phyloP scores from a whole-genome alignment of 352 stramenopile genomes.

The Phytophthora ramorum region DNA sequence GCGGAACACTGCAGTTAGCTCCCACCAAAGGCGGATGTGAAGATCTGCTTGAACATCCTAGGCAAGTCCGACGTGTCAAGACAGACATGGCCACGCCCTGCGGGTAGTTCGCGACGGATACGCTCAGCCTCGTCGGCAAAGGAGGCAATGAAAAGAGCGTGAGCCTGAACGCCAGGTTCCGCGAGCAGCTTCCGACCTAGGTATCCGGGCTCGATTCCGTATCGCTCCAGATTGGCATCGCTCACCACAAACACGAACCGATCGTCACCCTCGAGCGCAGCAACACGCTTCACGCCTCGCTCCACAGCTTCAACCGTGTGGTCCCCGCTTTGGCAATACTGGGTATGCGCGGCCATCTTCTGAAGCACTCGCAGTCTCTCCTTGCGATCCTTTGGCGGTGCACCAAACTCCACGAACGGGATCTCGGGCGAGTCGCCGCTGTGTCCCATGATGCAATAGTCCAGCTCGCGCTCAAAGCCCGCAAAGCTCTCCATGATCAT shows the following conservation, averaged over 20 bases:
- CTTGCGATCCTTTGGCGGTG: constrained; percentile 85
- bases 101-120: constrained; percentile 68
- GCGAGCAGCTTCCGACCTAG: constrained; percentile 62
- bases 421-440: constrained; percentile 90
- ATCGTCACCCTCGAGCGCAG: constrained; percentile 70
- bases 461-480: constrained; percentile 89
- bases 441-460: constrained; percentile 94
- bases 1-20: no score
- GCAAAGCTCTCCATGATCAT: constrained; percentile 97
- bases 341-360: constrained; percentile 94
- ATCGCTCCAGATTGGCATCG: constrained; percentile 96
- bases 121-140: constrained; percentile 82
- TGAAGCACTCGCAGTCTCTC: constrained; percentile 93
- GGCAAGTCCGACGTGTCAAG: constrained; percentile 83
- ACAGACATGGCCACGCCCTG: constrained; percentile 78
- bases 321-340: constrained; percentile 95
- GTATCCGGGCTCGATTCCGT: constrained; percentile 77
- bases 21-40: constrained; percentile 60
- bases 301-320: constrained; percentile 94
- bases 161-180: constrained; percentile 67
- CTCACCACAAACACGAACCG: constrained; percentile 94
- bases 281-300: constrained; percentile 74
- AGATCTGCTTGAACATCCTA: constrained; percentile 88
- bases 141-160: constrained; percentile 87
- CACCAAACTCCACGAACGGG: constrained; percentile 91